These are phyloP conservation scores for Alternaria rosae DNA, from an alignment of 2,329 filamentous ascomycete genomes.

Conservation along the genomic window DNA sequence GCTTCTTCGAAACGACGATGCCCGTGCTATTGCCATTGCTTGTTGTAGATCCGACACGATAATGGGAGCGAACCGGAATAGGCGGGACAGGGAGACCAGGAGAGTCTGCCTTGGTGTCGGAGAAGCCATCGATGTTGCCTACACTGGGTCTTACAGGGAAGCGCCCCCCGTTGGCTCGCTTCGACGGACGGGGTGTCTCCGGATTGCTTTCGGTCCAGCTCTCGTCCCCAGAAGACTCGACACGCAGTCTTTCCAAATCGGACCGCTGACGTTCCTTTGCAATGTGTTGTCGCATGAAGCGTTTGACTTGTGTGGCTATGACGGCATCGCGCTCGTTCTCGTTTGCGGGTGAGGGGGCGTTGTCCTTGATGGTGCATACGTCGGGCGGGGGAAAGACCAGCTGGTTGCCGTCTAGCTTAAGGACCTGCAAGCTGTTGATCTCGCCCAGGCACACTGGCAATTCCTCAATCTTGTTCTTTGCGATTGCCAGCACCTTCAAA, in stretches of 20 bases:
- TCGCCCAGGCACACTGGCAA: slow-evolving; percentile 85
- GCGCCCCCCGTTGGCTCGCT: slow-evolving; percentile 61
- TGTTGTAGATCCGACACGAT: slow-evolving; percentile 75
- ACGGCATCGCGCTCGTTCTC: slow-evolving; percentile 68
- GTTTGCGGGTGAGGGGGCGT: slow-evolving; percentile 56
- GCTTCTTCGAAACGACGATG: slow-evolving; percentile 64
- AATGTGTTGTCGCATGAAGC: slow-evolving; percentile 60
- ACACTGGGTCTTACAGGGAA: slow-evolving; percentile 74
- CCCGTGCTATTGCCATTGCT: slow-evolving; percentile 50
- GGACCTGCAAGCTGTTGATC: slow-evolving; percentile 85
- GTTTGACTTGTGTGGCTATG: slow-evolving; percentile 67
- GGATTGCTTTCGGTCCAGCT: slow-evolving; percentile 69
- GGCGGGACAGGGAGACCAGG: slow-evolving; percentile 65
- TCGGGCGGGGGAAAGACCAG: slow-evolving; percentile 74
- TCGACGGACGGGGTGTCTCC: slow-evolving; percentile 78
- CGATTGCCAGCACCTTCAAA: slow-evolving; percentile 86
- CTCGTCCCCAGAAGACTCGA: slow-evolving; percentile 58
- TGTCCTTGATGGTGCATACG: slow-evolving; percentile 52
- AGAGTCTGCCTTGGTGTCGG: slow-evolving; percentile 52
- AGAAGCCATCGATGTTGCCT: slow-evolving; percentile 66
- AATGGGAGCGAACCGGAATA: slow-evolving; percentile 82
- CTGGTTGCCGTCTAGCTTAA: slow-evolving; percentile 90
- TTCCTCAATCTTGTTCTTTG: slow-evolving; percentile 85
- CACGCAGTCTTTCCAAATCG: slow-evolving; percentile 43
- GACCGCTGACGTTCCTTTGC: slow-evolving; percentile 43